Evolutionary conservation across 2,329 filamentous ascomycete species (phyloP), one percentile per base, ranked within the genome.

Genomic region (Fusarium xylarioides): DNA sequence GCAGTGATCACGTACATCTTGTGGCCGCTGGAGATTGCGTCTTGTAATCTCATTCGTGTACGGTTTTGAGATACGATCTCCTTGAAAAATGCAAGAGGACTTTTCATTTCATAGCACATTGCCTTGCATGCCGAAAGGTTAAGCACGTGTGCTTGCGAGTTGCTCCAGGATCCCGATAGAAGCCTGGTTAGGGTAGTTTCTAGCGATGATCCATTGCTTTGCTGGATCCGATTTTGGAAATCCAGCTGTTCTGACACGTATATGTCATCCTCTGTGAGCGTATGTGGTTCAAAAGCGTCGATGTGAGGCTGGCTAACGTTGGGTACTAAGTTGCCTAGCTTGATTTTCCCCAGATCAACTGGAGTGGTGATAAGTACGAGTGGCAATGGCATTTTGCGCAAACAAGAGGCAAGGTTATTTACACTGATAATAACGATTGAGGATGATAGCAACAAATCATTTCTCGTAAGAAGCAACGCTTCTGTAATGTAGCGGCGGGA

Each of bases 71-170:
- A 32, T 49, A 49, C 18, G 0, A 49, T 49, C 3, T 32, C 46
- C 10, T 18, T 32, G 28, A 32, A 49, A 1, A 49, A 32, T 7
- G 19, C 5, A 1, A 49, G 28, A 3, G 46, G 46, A 6, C 21
- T 30, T 6, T 49, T 49, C 0, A 49, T 2, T 7, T 49, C 46
- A 5, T 49, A 49, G 0, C 15, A 49, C 46, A 23, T 49, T 7
- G 46, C 28, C 4, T 14, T 49, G 14, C 14, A 23, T 2, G 46
- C 46, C 4, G 46, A 49, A 49, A 49, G 46, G 5, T 49, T 9
- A 4, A 32, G 46, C 10, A n/a, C 11, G 2, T 32, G 46, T 0
- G 15, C 9, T 0, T 0, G 21, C 0, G 46, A 23, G 4, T 32
- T 49, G 0, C 0, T 30, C 28, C 28, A 18, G 1, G 46, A 49